A percentile compares a stretch with the other conserved stretches of the same genome.
Evolutionary conservation across 257 asterid species (phyloP).

Genomic region (Scutellaria minor): DNA sequence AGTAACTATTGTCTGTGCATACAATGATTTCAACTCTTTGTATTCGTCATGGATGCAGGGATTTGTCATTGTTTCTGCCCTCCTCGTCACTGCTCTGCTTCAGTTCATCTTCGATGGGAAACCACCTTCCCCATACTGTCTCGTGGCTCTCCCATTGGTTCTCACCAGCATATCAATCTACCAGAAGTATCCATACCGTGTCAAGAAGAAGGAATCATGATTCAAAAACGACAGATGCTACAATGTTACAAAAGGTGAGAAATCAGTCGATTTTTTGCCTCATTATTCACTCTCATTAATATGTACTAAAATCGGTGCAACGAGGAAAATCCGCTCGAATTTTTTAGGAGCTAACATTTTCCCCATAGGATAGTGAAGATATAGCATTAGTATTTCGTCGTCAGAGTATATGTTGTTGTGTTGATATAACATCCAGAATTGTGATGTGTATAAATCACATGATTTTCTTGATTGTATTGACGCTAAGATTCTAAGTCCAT

Average conservation of each 20-base stretch:
- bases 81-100: slow-evolving; percentile 85
- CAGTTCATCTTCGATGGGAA: slow-evolving; percentile 84
- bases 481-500: too few relatives aligned
- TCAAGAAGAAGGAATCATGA: slow-evolving; percentile 64
- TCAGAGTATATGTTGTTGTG: slow-evolving; percentile 1
- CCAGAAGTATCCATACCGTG: slow-evolving; percentile 86
- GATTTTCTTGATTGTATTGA: too few relatives aligned
- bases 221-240: slow-evolving; percentile 17
- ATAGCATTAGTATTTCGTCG: not conserved
- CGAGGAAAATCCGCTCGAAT: slow-evolving; percentile 14
- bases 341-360: slow-evolving; percentile 27
- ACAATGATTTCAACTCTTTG: not conserved
- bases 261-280: slow-evolving; percentile 14
- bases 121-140: slow-evolving; percentile 83
- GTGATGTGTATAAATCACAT: slow-evolving; percentile 1
- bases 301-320: slow-evolving; percentile 13
- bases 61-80: slow-evolving; percentile 92
- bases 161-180: slow-evolving; percentile 75
- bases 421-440: not conserved
- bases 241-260: slow-evolving; percentile 23
- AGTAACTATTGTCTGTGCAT: not conserved
- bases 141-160: slow-evolving; percentile 88
- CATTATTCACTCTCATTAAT: slow-evolving; percentile 35
- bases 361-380: slow-evolving; percentile 21
- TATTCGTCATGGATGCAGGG: slow-evolving; percentile 58